A percentile compares a stretch with the other conserved stretches of the same genome.
phyloP scores from a whole-genome alignment of 169 alveolate species.

The Plasmodium ovale region DNA sequence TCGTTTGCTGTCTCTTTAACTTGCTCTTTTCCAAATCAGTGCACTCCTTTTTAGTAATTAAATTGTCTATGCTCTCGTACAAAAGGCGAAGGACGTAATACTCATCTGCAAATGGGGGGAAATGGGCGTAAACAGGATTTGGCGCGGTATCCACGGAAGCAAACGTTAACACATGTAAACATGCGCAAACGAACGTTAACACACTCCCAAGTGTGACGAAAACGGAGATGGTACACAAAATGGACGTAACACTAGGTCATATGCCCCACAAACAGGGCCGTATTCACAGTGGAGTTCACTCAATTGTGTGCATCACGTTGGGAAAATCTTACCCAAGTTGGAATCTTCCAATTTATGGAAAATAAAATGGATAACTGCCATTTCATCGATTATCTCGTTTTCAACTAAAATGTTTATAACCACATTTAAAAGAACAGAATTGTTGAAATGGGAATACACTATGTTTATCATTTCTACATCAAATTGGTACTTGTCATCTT shows the following conservation, averaged over 20 bases:
- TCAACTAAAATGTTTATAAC: constrained; percentile 43
- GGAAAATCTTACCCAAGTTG: constrained; percentile 68
- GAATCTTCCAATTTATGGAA: constrained; percentile 36
- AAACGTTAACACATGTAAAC: not conserved
- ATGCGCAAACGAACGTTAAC: too few species aligned
- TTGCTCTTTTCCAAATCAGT: constrained; percentile 47
- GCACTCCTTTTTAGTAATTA: constrained; percentile 35
- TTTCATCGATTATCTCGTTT: constrained; percentile 46
- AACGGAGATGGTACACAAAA: too few species aligned
- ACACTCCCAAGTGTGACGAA: not conserved
- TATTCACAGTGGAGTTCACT: too few species aligned
- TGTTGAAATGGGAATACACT: constrained; percentile 52
- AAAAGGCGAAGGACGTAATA: constrained; percentile 33
- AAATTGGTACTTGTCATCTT: constrained; percentile 21
- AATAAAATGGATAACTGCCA: constrained; percentile 58
- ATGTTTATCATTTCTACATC: constrained; percentile 48
- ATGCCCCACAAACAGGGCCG: not conserved
- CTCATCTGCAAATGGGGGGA: constrained; percentile 36
- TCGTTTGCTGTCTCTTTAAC: constrained; percentile 49
- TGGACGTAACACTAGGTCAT: not conserved
- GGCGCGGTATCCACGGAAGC: not conserved
- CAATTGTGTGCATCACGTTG: too few species aligned
- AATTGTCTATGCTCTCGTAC: constrained; percentile 38
- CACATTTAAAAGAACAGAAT: constrained; percentile 44
- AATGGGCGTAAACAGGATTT: not conserved